Conservation (phyloP, 495 filamentous ascomycete genomes). For the Lepidopterella palustris region DNA sequence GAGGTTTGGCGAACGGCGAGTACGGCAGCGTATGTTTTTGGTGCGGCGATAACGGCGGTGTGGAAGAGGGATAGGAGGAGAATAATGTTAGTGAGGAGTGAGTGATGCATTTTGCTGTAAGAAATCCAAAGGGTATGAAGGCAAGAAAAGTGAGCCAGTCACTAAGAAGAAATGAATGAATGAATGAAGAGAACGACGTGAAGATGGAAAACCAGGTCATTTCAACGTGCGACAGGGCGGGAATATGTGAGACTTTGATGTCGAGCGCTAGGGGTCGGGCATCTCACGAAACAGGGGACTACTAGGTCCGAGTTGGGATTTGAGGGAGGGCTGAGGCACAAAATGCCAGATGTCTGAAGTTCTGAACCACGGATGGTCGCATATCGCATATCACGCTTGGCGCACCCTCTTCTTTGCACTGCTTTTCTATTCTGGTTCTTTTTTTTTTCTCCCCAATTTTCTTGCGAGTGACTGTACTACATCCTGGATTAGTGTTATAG, state of each 20-base stretch:
- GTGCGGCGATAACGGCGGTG: constrained; percentile 1
- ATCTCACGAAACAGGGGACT: neutral
- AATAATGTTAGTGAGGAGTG: constrained; percentile 18
- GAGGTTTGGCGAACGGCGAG: constrained; percentile 15
- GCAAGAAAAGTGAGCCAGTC: constrained; percentile 1
- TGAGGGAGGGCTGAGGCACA: constrained; percentile 7
- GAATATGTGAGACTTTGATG: neutral
- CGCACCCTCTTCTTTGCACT: neutral
- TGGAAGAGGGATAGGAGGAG: constrained; percentile 12
- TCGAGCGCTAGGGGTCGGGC: neutral
- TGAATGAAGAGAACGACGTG: constrained; percentile 2
- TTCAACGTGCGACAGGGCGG: neutral
- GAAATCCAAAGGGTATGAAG: constrained; percentile 3
- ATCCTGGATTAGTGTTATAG: neutral
- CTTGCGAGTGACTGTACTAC: neutral
- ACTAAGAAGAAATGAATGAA: neutral
- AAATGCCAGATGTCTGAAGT: neutral
- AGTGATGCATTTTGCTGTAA: constrained; percentile 4
- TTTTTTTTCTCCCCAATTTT: neutral
- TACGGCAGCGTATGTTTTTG: neutral
- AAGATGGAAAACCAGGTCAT: neutral
- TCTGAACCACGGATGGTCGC: constrained; percentile 1
- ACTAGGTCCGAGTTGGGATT: neutral
- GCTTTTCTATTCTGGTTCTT: neutral
- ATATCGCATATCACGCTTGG: neutral